Evolutionary conservation across 768 basidiomycete genomes (phyloP).

Genomic region (Mycena belliarum): DNA sequence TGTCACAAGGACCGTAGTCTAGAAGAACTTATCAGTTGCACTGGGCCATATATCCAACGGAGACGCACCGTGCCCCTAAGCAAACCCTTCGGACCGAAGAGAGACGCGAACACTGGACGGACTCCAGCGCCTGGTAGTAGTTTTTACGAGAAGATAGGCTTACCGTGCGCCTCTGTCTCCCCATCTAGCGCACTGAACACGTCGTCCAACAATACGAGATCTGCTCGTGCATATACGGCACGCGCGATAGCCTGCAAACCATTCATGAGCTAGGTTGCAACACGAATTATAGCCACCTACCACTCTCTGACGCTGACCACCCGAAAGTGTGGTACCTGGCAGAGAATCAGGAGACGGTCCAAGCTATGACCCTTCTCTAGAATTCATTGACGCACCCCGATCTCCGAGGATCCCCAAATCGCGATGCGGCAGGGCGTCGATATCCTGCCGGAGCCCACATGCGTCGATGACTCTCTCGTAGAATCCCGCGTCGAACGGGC

Average conservation of each 20-base stretch:
- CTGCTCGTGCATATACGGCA: not conserved
- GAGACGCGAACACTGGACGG: constrained; percentile 9
- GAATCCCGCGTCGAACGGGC: constrained; percentile 5
- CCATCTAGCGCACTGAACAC: constrained; percentile 11
- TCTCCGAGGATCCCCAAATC: constrained; percentile 15
- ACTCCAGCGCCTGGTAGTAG: too few species aligned
- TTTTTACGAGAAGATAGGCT: too few species aligned
- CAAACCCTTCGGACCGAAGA: constrained; percentile 14
- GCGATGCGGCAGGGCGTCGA: constrained; percentile 9
- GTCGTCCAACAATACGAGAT: constrained; percentile 2
- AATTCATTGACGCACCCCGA: not conserved
- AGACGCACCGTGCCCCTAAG: constrained; percentile 12
- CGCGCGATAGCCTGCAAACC: not conserved
- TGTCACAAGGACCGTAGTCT: constrained; percentile 17
- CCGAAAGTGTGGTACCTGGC: constrained; percentile 11
- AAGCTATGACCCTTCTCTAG: too few species aligned
- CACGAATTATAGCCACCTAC: not conserved
- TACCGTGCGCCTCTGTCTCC: constrained; percentile 8
- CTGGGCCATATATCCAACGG: too few species aligned
- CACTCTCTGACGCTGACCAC: constrained; percentile 13
- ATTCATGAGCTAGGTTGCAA: too few species aligned
- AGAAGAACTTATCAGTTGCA: not conserved
- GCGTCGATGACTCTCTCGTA: constrained; percentile 17
- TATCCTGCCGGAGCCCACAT: constrained; percentile 9
- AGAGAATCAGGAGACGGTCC: too few species aligned